Evolutionary conservation across 2,329 filamentous ascomycete genomes (phyloP).

Genomic region (Penicillium sp.): DNA sequence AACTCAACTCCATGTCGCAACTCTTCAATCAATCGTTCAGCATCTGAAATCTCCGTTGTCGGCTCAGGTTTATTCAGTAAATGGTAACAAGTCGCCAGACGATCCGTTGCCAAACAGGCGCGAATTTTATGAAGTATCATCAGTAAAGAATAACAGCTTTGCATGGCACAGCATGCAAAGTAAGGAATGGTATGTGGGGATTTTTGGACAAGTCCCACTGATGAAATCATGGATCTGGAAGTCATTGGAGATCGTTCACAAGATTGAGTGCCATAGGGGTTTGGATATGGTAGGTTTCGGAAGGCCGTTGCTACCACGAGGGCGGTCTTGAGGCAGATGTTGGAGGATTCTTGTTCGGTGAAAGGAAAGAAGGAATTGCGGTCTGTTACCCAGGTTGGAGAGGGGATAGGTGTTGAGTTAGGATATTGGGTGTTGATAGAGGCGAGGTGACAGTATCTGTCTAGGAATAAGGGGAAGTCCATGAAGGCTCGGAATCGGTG

Average conservation of each 20-base stretch:
- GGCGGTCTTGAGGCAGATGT: conserved; percentile 35
- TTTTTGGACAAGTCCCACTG: not conserved
- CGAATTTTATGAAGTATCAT: conserved; percentile 34
- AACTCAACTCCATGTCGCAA: conserved; percentile 29
- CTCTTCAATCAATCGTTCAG: conserved; percentile 33
- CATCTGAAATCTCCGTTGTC: conserved; percentile 32
- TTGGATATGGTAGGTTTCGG: conserved; percentile 25
- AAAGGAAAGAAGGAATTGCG: conserved; percentile 32
- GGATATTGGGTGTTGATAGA: conserved; percentile 27
- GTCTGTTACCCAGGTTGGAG: conserved; percentile 16
- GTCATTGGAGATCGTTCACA: not conserved
- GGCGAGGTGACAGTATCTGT: conserved; percentile 33
- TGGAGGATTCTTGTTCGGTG: conserved; percentile 32
- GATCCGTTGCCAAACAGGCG: conserved; percentile 25
- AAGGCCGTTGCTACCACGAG: conserved; percentile 29
- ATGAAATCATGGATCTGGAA: not conserved
- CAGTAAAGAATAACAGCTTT: conserved; percentile 32
- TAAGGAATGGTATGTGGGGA: conserved; percentile 31
- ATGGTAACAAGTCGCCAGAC: conserved; percentile 29
- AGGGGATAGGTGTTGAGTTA: conserved; percentile 8
- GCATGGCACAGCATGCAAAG: conserved; percentile 33
- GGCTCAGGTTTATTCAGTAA: conserved; percentile 29
- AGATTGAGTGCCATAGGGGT: conserved; percentile 7
- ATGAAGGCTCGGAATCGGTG: conserved; percentile 36
- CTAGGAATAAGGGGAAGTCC: conserved; percentile 34